Conservation (phyloP, 805 yeast genomes). For the Starmerella ratchasimensis region DNA sequence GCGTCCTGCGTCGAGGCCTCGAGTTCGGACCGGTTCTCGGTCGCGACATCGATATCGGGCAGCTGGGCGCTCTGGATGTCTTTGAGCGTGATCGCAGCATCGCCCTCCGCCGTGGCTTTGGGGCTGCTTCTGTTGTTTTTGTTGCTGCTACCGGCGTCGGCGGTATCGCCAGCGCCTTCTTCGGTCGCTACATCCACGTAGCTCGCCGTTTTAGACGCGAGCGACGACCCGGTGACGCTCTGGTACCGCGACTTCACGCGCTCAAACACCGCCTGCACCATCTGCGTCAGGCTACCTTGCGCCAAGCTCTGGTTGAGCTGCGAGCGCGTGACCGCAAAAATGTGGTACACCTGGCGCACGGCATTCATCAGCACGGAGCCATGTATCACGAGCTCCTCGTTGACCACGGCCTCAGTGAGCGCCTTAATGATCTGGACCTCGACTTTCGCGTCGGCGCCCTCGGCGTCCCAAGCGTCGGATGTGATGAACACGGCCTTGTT, state of each 20-base stretch:
- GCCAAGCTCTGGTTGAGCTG: slow-evolving; percentile 85
- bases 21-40: slow-evolving; percentile 38
- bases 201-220: neutral
- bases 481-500: slow-evolving; percentile 77
- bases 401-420: slow-evolving; percentile 71
- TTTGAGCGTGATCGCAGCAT: slow-evolving; percentile 18
- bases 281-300: slow-evolving; percentile 87
- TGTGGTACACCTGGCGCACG: slow-evolving; percentile 82
- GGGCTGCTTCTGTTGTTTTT: too few species aligned
- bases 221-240: too few species aligned
- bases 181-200: neutral
- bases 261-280: slow-evolving; percentile 73
- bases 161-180: neutral
- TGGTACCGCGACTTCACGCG: slow-evolving; percentile 33
- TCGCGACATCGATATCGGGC: slow-evolving; percentile 24
- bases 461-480: slow-evolving; percentile 77
- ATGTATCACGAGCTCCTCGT: slow-evolving; percentile 71
- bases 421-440: slow-evolving; percentile 92
- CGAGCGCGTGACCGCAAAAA: slow-evolving; percentile 70
- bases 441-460: slow-evolving; percentile 75
- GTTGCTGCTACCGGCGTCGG: neutral
- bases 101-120: neutral
- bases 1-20: slow-evolving; percentile 79
- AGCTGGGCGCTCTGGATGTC: slow-evolving; percentile 19
- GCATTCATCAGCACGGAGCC: slow-evolving; percentile 83